Evolutionary conservation across 345 rosid genomes (phyloP).

Genomic region (Citropsis articulata): DNA sequence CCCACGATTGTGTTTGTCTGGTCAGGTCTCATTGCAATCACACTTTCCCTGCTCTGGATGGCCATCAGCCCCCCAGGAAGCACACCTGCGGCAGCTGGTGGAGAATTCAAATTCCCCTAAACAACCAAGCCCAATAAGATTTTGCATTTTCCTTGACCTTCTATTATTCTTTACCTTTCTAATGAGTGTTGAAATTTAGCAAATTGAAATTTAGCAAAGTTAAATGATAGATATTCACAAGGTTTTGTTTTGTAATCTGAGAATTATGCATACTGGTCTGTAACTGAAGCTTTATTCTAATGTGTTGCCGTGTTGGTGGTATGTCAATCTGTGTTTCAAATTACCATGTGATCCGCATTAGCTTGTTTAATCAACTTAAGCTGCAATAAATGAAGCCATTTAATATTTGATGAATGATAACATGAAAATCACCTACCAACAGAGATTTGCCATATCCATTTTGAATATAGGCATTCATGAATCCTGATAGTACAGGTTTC

Average conservation of each 20-base stretch:
- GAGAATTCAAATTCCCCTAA: constrained; percentile 67
- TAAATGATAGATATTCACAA: not conserved
- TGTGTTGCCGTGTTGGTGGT: not conserved
- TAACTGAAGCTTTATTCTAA: too few relatives aligned
- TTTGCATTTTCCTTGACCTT: not conserved
- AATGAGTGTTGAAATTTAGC: not conserved
- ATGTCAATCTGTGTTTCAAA: not conserved
- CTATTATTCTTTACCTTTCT: not conserved
- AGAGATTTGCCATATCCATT: not conserved
- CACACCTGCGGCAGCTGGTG: constrained; percentile 24
- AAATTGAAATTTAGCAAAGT: not conserved
- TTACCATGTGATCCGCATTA: not conserved
- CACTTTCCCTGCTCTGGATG: constrained; percentile 75
- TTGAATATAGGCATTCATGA: not conserved
- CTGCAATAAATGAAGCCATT: not conserved
- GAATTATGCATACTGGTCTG: too few relatives aligned
- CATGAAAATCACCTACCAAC: not conserved
- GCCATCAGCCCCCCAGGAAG: constrained; percentile 56
- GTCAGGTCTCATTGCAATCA: constrained; percentile 92
- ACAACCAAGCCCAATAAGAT: not conserved
- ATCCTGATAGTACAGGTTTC: not conserved
- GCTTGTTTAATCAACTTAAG: not conserved
- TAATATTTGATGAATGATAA: not conserved
- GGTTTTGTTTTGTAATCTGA: not conserved
- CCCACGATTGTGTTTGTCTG: constrained; percentile 91